Conservation (phyloP, 2,329 filamentous ascomycete species). For the Monilinia fructigena region DNA sequence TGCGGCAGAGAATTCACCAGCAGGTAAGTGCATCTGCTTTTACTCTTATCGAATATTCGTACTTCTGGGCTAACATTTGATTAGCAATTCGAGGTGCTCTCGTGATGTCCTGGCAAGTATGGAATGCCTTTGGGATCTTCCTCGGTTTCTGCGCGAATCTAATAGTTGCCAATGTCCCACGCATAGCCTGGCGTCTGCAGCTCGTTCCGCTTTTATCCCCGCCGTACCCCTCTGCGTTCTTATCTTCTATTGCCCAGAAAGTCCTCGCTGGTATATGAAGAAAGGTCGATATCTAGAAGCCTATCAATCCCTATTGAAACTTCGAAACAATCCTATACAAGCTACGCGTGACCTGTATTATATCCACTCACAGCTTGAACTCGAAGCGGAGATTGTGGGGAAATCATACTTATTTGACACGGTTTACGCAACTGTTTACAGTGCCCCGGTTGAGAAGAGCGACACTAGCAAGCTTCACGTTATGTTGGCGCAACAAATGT, state of each 20-base stretch:
- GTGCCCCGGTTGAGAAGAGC: constrained; percentile 69
- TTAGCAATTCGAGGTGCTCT: constrained; percentile 49
- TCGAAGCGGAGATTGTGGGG: constrained; percentile 43
- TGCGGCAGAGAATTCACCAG: constrained; percentile 55
- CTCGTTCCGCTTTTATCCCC: constrained; percentile 64
- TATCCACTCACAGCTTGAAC: constrained; percentile 52
- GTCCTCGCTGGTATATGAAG: constrained; percentile 65
- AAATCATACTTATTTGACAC: constrained; percentile 45
- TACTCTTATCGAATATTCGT: no score
- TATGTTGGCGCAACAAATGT: constrained; percentile 49
- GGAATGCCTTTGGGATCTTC: constrained; percentile 63
- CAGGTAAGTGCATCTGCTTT: constrained; percentile 37
- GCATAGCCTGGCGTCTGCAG: constrained; percentile 62
- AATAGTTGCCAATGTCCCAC: constrained; percentile 57
- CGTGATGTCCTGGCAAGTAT: constrained; percentile 53
- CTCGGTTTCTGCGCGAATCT: constrained; percentile 66
- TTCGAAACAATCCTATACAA: constrained; percentile 59
- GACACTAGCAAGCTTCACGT: constrained; percentile 72
- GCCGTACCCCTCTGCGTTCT: constrained; percentile 57
- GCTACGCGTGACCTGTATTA: constrained; percentile 63
- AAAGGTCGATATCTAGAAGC: constrained; percentile 56
- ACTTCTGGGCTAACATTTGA: not conserved
- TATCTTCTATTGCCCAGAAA: constrained; percentile 63
- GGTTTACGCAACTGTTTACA: constrained; percentile 66
- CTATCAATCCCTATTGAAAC: constrained; percentile 53